phyloP scores from a whole-genome alignment of 768 basidiomycete species.

The Crepidotus variabilis region DNA sequence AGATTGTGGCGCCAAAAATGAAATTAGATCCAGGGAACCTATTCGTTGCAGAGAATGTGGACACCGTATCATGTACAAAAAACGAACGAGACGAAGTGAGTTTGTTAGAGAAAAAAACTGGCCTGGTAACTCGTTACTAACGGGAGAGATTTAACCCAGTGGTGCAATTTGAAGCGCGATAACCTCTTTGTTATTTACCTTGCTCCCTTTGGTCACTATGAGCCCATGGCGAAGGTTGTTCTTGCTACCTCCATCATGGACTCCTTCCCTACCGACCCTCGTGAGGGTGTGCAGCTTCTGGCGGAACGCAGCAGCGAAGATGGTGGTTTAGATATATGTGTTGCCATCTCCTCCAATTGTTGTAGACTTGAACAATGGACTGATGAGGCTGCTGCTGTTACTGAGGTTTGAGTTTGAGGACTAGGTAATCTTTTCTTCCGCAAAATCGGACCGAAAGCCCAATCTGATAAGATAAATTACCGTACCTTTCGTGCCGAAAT shows the following conservation, averaged over 20 bases:
- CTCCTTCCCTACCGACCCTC: neutral
- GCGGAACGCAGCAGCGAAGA: too few species aligned
- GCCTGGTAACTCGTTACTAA: conserved; percentile 9
- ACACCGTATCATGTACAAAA: conserved; percentile 99
- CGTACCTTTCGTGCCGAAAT: neutral
- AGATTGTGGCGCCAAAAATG: conserved; percentile 94
- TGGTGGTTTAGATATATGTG: too few species aligned
- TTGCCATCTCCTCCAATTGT: too few species aligned
- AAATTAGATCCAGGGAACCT: conserved; percentile 86
- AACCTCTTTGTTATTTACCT: conserved; percentile 11
- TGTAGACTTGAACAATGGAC: too few species aligned
- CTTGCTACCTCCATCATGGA: neutral
- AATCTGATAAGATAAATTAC: neutral
- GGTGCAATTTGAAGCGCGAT: conserved; percentile 86
- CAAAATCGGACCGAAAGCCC: too few species aligned
- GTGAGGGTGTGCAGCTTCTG: neutral
- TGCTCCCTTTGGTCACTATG: neutral
- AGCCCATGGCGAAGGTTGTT: neutral
- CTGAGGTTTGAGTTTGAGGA: too few species aligned
- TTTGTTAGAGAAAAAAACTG: conserved; percentile 12
- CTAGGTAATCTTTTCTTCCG: too few species aligned
- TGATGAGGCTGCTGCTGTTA: too few species aligned
- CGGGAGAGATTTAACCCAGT: conserved; percentile 34
- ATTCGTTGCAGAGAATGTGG: conserved; percentile 97
- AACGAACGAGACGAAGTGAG: conserved; percentile 90